Base-by-base conservation (phyloP, 129 eudicot species). In the Oenanthe sinensis region DNA sequence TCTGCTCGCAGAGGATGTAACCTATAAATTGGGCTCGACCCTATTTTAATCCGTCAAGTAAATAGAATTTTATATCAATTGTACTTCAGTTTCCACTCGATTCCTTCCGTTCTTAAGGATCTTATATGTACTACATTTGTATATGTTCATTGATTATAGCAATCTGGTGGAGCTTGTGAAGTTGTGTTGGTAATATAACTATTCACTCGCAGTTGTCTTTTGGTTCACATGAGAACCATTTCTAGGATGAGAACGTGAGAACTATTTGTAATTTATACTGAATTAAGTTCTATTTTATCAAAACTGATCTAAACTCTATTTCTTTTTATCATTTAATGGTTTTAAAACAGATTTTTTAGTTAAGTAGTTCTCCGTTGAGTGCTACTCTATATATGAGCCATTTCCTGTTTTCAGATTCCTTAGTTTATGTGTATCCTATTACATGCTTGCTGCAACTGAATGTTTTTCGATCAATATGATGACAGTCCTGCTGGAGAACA, bases 401-500 rank as follows among this genome's bases (percentile, higher is more conserved):
- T n/a, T 24, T 73, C 33, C 37, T 43, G 11, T 43, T 44, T 24
- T 5, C 1, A 40, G 37, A 37, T 45, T 40, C 70, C 40, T 36
- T 50, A 4, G 17, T 52, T 37, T 39, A 45, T 49, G 28, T 73
- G 13, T 71, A 40, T 71, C 28, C 30, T 65, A 13, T 49, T 37
- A n/a, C 49, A 43, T 45, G 6, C 24, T 45, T 70, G 17, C 16
- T 76, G 81, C 72, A 42, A 54, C 58, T 46, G 33, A 71, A 58
- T 77, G 26, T 48, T 60, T 44, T 37, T 65, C 20, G 73, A n/a
- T 80, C 55, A 71, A 68, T 50, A 16, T n/a, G 77, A 30, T 20
- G 77, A 22, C 85, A 89, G 92, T 81, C 92, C 92, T 69, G 50
- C 84, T 40, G 90, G 92, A 76, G 84, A 84, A 79, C 90, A 86